Conservation (phyloP, 257 asterid genomes). For the Gynochthodes officinalis region DNA sequence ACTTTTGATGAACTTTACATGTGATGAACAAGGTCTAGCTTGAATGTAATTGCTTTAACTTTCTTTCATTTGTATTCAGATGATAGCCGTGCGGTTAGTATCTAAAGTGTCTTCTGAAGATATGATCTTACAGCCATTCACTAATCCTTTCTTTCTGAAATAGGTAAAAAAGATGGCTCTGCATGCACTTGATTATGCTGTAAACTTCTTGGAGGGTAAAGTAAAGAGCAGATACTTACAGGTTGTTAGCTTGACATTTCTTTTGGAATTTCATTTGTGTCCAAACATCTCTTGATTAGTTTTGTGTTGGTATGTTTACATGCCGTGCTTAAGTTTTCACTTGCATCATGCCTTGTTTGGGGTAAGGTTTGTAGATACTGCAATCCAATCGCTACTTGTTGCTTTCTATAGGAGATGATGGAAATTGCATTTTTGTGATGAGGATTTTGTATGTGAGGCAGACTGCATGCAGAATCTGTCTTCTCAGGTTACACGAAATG, state of each 20-base stretch:
- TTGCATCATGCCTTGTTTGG: not conserved
- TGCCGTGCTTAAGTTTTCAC: not conserved
- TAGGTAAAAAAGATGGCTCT: conserved; percentile 56
- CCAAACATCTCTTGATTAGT: no score
- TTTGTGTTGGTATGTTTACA: not conserved
- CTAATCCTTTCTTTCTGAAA: conserved; percentile 14
- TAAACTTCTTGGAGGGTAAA: conserved; percentile 14
- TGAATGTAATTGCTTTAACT: not conserved
- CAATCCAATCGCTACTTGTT: not conserved
- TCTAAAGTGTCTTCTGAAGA: not conserved
- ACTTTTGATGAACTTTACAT: not conserved
- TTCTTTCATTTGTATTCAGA: not conserved
- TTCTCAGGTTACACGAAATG: not conserved
- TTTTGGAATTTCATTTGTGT: not conserved
- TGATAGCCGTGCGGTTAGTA: not conserved
- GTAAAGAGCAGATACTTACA: conserved; percentile 12
- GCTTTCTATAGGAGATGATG: not conserved
- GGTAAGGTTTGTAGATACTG: not conserved
- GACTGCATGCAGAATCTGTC: not conserved
- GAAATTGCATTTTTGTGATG: not conserved
- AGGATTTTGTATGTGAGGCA: not conserved
- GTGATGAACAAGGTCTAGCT: not conserved
- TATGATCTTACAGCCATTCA: not conserved
- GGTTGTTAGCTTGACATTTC: not conserved
- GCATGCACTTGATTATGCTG: conserved; percentile 36